A percentile compares a stretch with the other conserved stretches of the same genome.
Evolutionary conservation across 2,329 filamentous ascomycete genomes (phyloP).

Genomic region (Diaporthe longicolla): DNA sequence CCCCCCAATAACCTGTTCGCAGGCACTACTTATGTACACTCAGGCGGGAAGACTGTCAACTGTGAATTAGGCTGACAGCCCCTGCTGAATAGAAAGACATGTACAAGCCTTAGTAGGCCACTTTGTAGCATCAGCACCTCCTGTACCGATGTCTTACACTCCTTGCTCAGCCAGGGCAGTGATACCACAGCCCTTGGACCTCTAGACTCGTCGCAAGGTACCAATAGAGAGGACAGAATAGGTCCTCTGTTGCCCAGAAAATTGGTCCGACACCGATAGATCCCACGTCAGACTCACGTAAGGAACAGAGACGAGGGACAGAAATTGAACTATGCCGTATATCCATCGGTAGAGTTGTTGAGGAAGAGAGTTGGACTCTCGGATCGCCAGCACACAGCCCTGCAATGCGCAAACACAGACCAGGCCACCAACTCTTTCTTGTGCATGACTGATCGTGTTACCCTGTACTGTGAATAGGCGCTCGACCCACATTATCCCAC

Average conservation of each 20-base stretch:
- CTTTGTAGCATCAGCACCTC: background rate
- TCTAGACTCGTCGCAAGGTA: constrained; percentile 8
- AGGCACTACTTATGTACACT: constrained; percentile 20
- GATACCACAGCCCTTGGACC: background rate
- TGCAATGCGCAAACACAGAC: background rate
- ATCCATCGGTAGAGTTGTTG: background rate
- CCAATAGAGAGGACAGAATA: background rate
- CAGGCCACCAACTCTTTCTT: constrained; percentile 12
- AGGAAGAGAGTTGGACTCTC: background rate
- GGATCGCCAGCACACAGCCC: background rate
- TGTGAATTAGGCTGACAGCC: background rate
- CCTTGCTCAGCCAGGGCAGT: constrained; percentile 9
- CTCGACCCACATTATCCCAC: background rate
- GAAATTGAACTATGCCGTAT: background rate
- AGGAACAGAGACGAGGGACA: background rate
- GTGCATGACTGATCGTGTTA: background rate
- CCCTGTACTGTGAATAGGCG: background rate
- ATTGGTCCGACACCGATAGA: background rate
- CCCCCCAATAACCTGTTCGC: background rate
- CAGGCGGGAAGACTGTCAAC: constrained; percentile 8
- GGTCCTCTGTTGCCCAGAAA: background rate
- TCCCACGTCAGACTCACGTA: background rate
- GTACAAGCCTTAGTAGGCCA: constrained; percentile 11
- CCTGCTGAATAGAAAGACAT: constrained; percentile 9
- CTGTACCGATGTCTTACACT: background rate